phyloP scores from a whole-genome alignment of 257 asterid genomes.

The Ballota nigra region DNA sequence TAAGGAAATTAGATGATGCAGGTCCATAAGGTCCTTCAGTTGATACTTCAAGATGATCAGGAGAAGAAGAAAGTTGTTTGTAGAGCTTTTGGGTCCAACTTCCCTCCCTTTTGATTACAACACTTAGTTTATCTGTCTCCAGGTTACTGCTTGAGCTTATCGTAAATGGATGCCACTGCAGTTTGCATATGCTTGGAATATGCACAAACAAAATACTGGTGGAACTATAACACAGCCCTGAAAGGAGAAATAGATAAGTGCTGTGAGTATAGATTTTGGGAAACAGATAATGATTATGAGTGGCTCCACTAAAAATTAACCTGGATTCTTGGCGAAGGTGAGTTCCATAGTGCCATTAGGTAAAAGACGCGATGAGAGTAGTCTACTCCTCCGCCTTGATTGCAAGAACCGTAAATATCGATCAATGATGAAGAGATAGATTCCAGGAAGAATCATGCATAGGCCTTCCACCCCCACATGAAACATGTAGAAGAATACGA shows the following conservation, averaged over 20 bases:
- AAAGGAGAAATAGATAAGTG: background rate
- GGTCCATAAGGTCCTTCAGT: slow-evolving; percentile 68
- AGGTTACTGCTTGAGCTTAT: slow-evolving; percentile 37
- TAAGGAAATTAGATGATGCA: slow-evolving; percentile 38
- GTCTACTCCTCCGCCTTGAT: slow-evolving; percentile 39
- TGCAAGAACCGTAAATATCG: slow-evolving; percentile 59
- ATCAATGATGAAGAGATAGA: slow-evolving; percentile 60
- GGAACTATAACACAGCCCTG: slow-evolving; percentile 41
- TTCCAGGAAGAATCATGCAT: slow-evolving; percentile 63
- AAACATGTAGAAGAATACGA: slow-evolving; percentile 51
- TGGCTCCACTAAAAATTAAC: slow-evolving; percentile 21
- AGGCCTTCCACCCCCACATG: slow-evolving; percentile 66
- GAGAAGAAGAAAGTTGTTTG: slow-evolving; percentile 30
- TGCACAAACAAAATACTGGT: slow-evolving; percentile 46
- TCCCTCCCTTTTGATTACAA: slow-evolving; percentile 43
- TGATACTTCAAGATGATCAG: slow-evolving; percentile 43
- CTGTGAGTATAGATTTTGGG: background rate
- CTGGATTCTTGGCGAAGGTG: slow-evolving; percentile 64
- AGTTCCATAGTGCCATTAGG: slow-evolving; percentile 59
- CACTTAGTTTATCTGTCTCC: slow-evolving; percentile 40
- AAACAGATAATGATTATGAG: background rate
- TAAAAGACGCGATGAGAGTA: slow-evolving; percentile 48
- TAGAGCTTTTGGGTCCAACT: slow-evolving; percentile 47
- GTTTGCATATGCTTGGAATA: slow-evolving; percentile 41
- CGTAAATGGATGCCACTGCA: slow-evolving; percentile 68